Evolutionary conservation across 2,329 filamentous ascomycete genomes (phyloP).

Genomic region (Calonectria multiphialidica): DNA sequence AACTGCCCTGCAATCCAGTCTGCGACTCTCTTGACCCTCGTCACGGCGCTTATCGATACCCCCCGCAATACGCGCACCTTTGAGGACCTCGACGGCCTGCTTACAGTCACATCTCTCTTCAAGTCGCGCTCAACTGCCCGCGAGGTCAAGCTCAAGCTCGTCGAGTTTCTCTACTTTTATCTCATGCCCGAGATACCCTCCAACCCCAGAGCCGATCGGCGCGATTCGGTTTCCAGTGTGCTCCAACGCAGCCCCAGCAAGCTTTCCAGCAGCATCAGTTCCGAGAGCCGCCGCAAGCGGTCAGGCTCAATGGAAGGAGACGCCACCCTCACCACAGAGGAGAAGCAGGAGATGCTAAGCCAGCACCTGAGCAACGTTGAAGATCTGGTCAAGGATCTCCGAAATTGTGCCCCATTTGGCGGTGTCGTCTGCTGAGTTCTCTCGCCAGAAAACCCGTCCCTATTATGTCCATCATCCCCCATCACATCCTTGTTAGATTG

Average conservation of each 20-base stretch:
- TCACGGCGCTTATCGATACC: conserved; percentile 87
- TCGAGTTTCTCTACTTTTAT: conserved; percentile 98
- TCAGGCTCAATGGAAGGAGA: conserved; percentile 56
- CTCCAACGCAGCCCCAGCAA: conserved; percentile 78
- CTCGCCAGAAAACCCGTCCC: background rate
- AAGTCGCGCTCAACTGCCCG: conserved; percentile 87
- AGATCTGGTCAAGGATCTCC: conserved; percentile 85
- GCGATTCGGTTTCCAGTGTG: conserved; percentile 62
- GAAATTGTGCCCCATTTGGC: conserved; percentile 82
- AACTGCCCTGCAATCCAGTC: conserved; percentile 95
- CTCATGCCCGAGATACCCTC: conserved; percentile 89
- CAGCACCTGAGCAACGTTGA: conserved; percentile 86
- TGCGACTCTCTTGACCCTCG: conserved; percentile 88
- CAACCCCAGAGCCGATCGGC: conserved; percentile 62
- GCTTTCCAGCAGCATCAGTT: conserved; percentile 67
- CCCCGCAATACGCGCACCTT: conserved; percentile 93
- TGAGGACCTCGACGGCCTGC: conserved; percentile 89
- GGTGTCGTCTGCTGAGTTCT: conserved; percentile 62
- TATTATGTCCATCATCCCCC: conserved; percentile 2
- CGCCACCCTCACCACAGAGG: conserved; percentile 71
- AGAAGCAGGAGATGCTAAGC: conserved; percentile 85
- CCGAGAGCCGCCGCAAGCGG: conserved; percentile 47
- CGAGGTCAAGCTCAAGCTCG: conserved; percentile 94
- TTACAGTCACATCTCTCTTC: conserved; percentile 93
- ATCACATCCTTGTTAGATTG: background rate